Evolutionary conservation across 148 eudicot species (phyloP), one percentile per base, ranked within the genome.

Genomic region (Vaccinium macrocarpon): DNA sequence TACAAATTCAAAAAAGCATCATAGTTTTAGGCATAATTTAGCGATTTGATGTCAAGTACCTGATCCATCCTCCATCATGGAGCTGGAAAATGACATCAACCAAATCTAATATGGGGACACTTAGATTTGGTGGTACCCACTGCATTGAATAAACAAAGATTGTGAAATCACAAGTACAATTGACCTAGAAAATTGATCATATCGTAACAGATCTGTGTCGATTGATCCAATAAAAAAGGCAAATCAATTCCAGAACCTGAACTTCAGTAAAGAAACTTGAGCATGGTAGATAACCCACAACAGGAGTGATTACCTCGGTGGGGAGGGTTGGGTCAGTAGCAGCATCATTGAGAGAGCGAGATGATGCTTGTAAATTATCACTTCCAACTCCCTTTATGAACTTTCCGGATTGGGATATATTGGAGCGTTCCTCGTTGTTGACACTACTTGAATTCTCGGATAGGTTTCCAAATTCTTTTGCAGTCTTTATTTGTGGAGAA

Each of bases 61-160:
- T 97, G 89, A 97, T 93, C 99, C 99, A 97, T 81, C 97, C 99
- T 48, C 99, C 99, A 86, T 97, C 99, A 82, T 93, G 95, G 86
- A 97, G 98, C 90, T 97, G 99, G 89, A 97, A 93, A 88, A 97
- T 87, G 82, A 92, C 97, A 83, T 97, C 99, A 86, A 97, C 98
- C 92, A 97, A 86, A 91, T 97, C 95, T 81, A 97, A 90, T 83
- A 97, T 91, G n/a, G 97, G 98, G 53, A 89, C 90, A 86, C 93
- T 93, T 56, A 95, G 87, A 89, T 91, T 90, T 72, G 99, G 99
- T 12, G 99, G 98, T 81, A 95, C 90, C 99, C 99, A 97, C 99
- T 97, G 93, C 85, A 87, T 83, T 85, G 32, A 87, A 73, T 77
- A 46, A 79, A 81, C 49, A 86, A 64, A 57, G 53, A 83, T 77